Evolutionary conservation across 768 basidiomycete species (phyloP).

Genomic region (Aureoboletus auriporus): DNA sequence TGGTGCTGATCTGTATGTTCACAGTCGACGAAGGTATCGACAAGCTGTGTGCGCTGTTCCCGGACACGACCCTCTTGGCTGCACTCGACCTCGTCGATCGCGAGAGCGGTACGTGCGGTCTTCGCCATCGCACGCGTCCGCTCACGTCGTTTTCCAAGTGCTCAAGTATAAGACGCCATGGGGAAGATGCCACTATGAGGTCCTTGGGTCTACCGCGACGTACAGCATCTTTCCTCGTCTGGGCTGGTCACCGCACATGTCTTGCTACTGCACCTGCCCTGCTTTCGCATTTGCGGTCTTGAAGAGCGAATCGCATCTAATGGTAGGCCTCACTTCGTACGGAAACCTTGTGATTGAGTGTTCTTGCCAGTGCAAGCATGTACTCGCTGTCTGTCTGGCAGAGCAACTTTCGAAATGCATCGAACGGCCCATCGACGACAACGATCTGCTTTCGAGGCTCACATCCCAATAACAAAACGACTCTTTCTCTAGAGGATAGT

Average conservation of each 20-base stretch:
- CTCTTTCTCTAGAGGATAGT: background rate
- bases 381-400: constrained; percentile 64
- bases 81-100: constrained; percentile 78
- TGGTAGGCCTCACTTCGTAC: constrained; percentile 40
- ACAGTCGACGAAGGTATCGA: constrained; percentile 53
- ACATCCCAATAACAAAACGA: constrained; percentile 8
- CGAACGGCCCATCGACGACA: constrained; percentile 42
- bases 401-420: constrained; percentile 47
- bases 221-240: constrained; percentile 55
- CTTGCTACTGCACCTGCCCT: constrained; percentile 71
- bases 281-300: constrained; percentile 67
- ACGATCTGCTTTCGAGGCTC: constrained; percentile 43
- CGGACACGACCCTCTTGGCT: constrained; percentile 60
- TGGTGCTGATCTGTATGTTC: background rate
- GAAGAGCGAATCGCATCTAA: constrained; percentile 53
- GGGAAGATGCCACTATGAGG: constrained; percentile 60
- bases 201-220: constrained; percentile 60
- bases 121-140: background rate
- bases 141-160: constrained; percentile 37
- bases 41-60: constrained; percentile 53
- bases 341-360: constrained; percentile 2
- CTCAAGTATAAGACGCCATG: constrained; percentile 55
- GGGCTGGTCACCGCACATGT: constrained; percentile 35
- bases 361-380: constrained; percentile 69
- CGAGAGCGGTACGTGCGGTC: constrained; percentile 47